Percentiles rank a stretch among this genome's conserved stretches.
phyloP scores from a whole-genome alignment of 768 basidiomycete species.

The Obba rivulosa region DNA sequence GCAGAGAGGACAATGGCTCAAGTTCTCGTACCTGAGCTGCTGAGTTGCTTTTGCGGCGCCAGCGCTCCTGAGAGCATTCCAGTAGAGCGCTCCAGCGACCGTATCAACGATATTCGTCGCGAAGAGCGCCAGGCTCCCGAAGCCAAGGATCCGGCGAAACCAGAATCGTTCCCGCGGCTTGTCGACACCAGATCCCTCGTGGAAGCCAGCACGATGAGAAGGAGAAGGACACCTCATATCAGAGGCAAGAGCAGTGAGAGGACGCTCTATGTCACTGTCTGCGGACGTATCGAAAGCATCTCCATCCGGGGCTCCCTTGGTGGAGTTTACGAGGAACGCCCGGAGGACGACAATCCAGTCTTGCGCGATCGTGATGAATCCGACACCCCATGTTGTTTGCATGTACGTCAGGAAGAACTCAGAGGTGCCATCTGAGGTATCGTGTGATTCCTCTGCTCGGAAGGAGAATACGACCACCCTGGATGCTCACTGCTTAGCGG shows the following conservation, averaged over 20 bases:
- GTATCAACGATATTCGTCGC: background rate
- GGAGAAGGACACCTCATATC: too few species aligned
- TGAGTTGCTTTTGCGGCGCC: background rate
- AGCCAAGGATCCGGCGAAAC: background rate
- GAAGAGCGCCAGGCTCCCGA: background rate
- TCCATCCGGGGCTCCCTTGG: background rate
- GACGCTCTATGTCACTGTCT: too few species aligned
- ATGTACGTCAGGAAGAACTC: conserved; percentile 13
- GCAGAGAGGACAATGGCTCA: too few species aligned
- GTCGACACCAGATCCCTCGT: background rate
- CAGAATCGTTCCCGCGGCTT: conserved; percentile 1
- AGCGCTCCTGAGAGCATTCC: conserved; percentile 1
- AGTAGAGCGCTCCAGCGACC: conserved; percentile 3
- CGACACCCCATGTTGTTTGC: conserved; percentile 12
- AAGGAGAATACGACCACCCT: conserved; percentile 19
- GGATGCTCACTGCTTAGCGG: too few species aligned
- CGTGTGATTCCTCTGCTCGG: conserved; percentile 17
- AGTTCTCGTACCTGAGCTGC: conserved; percentile 4
- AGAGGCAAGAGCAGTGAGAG: too few species aligned
- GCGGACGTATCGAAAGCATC: background rate
- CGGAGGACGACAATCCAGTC: conserved; percentile 9
- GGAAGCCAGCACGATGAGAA: background rate
- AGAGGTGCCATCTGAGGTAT: conserved; percentile 9
- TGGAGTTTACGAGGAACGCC: conserved; percentile 6
- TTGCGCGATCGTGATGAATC: conserved; percentile 11